These are phyloP conservation scores for Phytophthora megakarya DNA, from an alignment of 352 stramenopile species.

Conservation along the genomic window DNA sequence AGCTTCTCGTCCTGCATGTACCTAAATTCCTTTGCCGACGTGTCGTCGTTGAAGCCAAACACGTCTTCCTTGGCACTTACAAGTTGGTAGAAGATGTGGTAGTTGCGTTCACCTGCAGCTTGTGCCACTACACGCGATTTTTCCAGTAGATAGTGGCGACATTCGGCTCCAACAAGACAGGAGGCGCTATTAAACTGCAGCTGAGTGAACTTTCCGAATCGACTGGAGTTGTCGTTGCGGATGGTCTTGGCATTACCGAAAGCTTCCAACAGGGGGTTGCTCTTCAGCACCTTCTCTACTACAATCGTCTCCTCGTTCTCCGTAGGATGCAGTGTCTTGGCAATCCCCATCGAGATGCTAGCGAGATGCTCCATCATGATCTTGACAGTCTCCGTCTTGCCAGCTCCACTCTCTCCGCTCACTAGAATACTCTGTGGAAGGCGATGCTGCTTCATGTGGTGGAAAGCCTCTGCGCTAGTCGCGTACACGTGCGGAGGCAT, in stretches of 20 bases:
- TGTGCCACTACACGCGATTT: slow-evolving; percentile 96
- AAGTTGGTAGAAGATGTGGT: slow-evolving; percentile 99
- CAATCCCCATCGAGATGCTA: slow-evolving; percentile 75
- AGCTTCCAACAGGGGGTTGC: slow-evolving; percentile 89
- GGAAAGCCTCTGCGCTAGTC: slow-evolving; percentile 83
- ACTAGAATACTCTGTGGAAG: slow-evolving; percentile 91
- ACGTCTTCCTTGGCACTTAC: slow-evolving; percentile 62
- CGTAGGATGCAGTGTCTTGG: slow-evolving; percentile 62
- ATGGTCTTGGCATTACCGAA: slow-evolving; percentile 94
- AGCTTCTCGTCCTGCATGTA: slow-evolving; percentile 81
- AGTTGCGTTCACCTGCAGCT: slow-evolving; percentile 94
- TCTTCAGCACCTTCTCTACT: slow-evolving; percentile 90
- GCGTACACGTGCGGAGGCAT: slow-evolving; percentile 92
- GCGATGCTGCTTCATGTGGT: slow-evolving; percentile 77
- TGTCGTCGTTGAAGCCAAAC: slow-evolving; percentile 54
- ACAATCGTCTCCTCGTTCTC: slow-evolving; percentile 74
- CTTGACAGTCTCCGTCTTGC: slow-evolving; percentile 96
- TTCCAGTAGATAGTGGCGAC: slow-evolving; percentile 96
- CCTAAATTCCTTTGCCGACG: slow-evolving; percentile 63
- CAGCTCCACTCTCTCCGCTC: slow-evolving; percentile 92
- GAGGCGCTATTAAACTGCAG: slow-evolving; percentile 91
- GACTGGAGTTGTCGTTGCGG: slow-evolving; percentile 95
- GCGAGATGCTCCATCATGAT: slow-evolving; percentile 97
- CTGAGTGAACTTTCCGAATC: slow-evolving; percentile 96
- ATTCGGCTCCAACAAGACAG: slow-evolving; percentile 88